phyloP scores from a whole-genome alignment of 2,329 filamentous ascomycete species.

The Microsporum audouinii region DNA sequence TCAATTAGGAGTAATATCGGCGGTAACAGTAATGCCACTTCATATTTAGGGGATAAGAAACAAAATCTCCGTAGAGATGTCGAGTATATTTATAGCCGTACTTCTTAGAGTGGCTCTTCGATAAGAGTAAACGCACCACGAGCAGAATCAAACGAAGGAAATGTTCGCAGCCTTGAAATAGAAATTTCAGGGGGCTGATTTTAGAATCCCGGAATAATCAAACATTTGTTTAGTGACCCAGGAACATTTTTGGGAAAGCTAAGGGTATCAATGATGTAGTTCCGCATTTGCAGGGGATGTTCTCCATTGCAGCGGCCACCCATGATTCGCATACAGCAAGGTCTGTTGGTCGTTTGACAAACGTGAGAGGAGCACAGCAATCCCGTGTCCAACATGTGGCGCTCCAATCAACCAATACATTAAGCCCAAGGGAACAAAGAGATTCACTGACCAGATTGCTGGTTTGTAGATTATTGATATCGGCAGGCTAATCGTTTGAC shows the following conservation, averaged over 20 bases:
- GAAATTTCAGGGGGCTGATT: background rate
- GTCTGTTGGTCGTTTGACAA: background rate
- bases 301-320: background rate
- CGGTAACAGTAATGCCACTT: background rate
- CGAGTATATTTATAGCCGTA: too few relatives aligned
- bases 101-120: too few relatives aligned
- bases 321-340: background rate
- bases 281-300: background rate
- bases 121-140: too few relatives aligned
- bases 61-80: background rate
- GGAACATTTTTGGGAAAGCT: too few relatives aligned
- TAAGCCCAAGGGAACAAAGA: background rate
- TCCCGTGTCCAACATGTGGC: slow-evolving; percentile 1
- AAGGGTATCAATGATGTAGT: background rate
- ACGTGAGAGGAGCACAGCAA: background rate
- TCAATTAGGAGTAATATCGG: background rate
- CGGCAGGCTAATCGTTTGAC: background rate
- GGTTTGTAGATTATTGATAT: background rate
- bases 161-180: background rate
- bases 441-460: background rate
- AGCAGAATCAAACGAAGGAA: too few relatives aligned
- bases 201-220: too few relatives aligned
- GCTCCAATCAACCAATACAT: background rate
- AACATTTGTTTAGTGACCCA: too few relatives aligned
- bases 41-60: background rate